These are phyloP conservation scores for Aspergillus fumigatus DNA, from an alignment of 2,329 filamentous ascomycete genomes.

Conservation along the genomic window DNA sequence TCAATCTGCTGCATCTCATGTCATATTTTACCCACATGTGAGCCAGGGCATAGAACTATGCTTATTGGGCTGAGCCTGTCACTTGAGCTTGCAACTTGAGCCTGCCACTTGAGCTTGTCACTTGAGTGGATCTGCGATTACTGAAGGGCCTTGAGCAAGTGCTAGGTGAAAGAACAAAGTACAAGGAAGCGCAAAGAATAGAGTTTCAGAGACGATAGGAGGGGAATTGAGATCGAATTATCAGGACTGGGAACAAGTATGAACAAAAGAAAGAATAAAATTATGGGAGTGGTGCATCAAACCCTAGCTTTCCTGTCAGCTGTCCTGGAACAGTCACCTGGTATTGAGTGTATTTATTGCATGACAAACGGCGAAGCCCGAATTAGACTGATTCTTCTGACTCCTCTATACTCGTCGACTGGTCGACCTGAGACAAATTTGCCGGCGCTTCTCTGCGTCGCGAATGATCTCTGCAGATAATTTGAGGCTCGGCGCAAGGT, in stretches of 20 bases:
- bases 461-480: constrained; percentile 76
- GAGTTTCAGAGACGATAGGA: neutral
- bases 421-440: constrained; percentile 36
- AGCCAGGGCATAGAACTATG: neutral
- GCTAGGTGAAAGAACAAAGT: neutral
- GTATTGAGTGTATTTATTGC: neutral
- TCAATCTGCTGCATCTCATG: neutral
- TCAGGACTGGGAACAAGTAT: neutral
- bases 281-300: neutral
- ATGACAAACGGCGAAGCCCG: neutral
- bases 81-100: no score
- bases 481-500: constrained; percentile 69
- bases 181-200: neutral
- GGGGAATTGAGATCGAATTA: neutral
- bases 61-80: neutral
- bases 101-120: no score
- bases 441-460: constrained; percentile 69
- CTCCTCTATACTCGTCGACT: constrained; percentile 8
- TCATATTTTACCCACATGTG: neutral
- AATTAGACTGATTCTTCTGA: neutral
- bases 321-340: neutral
- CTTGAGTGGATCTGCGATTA: neutral
- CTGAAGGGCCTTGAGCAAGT: neutral
- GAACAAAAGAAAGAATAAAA: neutral
- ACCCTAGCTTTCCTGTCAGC: neutral